Evolutionary conservation across 495 filamentous ascomycete genomes (phyloP), one percentile per base, ranked within the genome.

Genomic region (Daldinia caldariorum): DNA sequence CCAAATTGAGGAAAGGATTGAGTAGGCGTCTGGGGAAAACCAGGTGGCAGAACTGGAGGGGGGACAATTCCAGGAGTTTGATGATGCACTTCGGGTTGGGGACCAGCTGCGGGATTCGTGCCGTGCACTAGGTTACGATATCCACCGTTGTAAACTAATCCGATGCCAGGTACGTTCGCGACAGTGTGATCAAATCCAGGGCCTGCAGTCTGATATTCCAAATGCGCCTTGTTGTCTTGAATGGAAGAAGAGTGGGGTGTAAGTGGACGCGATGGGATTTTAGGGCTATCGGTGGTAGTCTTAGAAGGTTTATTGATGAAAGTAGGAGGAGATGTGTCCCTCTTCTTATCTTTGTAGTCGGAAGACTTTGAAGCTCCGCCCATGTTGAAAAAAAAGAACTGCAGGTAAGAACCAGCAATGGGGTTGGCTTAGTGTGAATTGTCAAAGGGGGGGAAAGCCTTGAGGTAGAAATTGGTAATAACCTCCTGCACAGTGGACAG

Each of bases 101-200:
- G 69, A 64, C 37, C 49, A 57, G 38, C 22, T 32, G 59, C 32
- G 3, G 70, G 63, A 37, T 71, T 71, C 18, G 35, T 14, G 7
- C 69, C 63, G 62, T 71, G 57, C 6, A 58, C 41, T 9, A 34
- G 26, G 6, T 49, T 50, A 29, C n/a, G 22, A 18, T 49, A 16
- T 56, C 26, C 60, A 34, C 18, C 58, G 41, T 47, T 8, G 68
- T 71, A 71, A 35, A 71, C 58, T 26, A 59, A 66, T 58, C 35
- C 75, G 18, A 64, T 62, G 13, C 64, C 67, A 20, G 75, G 75
- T 9, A 74, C 55, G 53, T 77, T 77, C 16, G 54, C 54, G 45
- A 77, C 75, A 14, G 59, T 73, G 22, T 73, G 63, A 6, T 47
- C 22, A 26, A 71, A 73, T 12, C 70, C 70, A 32, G 70, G 70